Evolutionary conservation across 1,284 basidiomycete species (phyloP), one percentile per base, ranked within the genome.

Genomic region (Rhodotorula sp.): DNA sequence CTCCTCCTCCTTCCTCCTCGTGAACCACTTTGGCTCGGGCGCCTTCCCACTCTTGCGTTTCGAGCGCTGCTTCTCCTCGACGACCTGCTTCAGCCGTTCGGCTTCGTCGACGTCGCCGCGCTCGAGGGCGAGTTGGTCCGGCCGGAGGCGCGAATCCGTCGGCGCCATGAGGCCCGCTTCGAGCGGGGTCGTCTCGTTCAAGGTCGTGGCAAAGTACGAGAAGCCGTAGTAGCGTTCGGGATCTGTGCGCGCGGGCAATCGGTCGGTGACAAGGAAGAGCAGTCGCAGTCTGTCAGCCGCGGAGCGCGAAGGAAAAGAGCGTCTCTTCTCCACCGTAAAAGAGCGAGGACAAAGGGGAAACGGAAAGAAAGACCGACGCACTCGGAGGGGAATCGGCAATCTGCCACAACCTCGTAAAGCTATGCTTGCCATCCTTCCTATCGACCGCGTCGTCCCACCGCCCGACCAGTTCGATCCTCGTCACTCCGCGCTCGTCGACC

Each of bases 41-140:
- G 65, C 70, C 85, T 82, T 80, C 87, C 81, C 66, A 54, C 80
- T 76, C 68, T 81, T 80, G 21, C 83, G 77, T 46, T 82, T 76
- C 23, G 74, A 73, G 6, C 84, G 79, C 75, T 85, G 84, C 34
- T 79, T 79, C 64, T 80, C 90, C 80, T 97, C 94, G 43, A 96
- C 83, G 47, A 86, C 84, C 43, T 84, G 81, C 83, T 97, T 97
- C 78, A 91, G 85, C 63, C 81, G 81, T 78, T 97, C 93, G 3
- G 93, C 93, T 60, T 84, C 78, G 70, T 92, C 89, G 3, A 91
- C 80, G 60, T 91, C 83, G 18, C 93, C 93, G 74, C 91, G 63
- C 81, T 97, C 94, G 58, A 95, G 84, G 6, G 92, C 91, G 46
- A 90, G 84, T 65, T 96, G 91, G 81, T 97, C 93, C 2, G 93